These are phyloP conservation scores for Cornus kousa DNA, from an alignment of 148 eudicot species.

Conservation along the genomic window DNA sequence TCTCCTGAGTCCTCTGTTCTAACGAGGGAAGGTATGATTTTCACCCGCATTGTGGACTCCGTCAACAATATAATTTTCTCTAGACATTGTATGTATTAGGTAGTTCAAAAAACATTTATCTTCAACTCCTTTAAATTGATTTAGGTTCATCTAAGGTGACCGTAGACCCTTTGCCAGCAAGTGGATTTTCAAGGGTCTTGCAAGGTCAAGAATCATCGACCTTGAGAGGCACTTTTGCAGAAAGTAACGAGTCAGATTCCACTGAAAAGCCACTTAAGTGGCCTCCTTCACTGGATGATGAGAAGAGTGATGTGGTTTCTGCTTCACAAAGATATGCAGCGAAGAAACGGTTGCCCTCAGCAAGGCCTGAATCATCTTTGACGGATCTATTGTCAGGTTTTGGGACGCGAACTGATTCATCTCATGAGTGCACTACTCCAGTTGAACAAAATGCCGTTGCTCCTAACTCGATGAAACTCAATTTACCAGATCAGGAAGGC, in stretches of 20 bases:
- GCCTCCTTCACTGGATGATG: slow-evolving; percentile 55
- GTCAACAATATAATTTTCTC: background rate
- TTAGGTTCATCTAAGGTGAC: slow-evolving; percentile 56
- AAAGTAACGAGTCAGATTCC: slow-evolving; percentile 65
- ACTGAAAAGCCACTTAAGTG: slow-evolving; percentile 58
- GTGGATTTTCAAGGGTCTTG: slow-evolving; percentile 70
- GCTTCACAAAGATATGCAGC: slow-evolving; percentile 50
- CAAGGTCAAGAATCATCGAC: slow-evolving; percentile 88
- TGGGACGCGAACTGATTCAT: slow-evolving; percentile 44
- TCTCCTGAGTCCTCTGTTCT: slow-evolving; percentile 78
- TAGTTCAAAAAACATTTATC: too few species aligned
- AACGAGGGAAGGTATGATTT: slow-evolving; percentile 72
- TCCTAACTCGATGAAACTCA: slow-evolving; percentile 35
- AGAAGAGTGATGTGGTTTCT: slow-evolving; percentile 42
- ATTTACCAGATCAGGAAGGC: slow-evolving; percentile 50
- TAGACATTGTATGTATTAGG: background rate
- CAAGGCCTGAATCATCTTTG: slow-evolving; percentile 63
- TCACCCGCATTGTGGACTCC: background rate
- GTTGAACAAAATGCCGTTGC: slow-evolving; percentile 31
- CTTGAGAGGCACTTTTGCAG: slow-evolving; percentile 67
- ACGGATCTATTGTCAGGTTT: slow-evolving; percentile 78
- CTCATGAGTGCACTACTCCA: slow-evolving; percentile 41
- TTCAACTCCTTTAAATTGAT: background rate
- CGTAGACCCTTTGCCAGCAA: slow-evolving; percentile 60
- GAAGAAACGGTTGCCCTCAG: slow-evolving; percentile 53